phyloP scores from a whole-genome alignment of 2,329 filamentous ascomycete genomes.

The Ramularia endophylla region DNA sequence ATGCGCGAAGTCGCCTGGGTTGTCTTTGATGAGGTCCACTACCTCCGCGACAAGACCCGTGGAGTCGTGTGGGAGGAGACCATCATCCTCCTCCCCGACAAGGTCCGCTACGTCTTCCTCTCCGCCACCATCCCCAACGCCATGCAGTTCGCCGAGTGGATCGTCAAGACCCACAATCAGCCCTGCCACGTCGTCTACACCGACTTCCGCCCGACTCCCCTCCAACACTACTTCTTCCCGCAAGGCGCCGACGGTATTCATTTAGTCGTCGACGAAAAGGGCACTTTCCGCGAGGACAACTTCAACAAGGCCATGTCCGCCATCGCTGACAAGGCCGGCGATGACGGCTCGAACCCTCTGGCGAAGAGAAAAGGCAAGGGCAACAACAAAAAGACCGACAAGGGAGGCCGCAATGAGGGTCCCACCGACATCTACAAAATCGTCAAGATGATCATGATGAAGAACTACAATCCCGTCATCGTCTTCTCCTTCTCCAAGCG shows the following conservation, averaged over 20 bases:
- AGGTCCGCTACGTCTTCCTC: slow-evolving; percentile 97
- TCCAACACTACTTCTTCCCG: slow-evolving; percentile 98
- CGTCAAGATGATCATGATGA: slow-evolving; percentile 97
- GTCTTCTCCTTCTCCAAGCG: slow-evolving; percentile 99
- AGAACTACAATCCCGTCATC: slow-evolving; percentile 95
- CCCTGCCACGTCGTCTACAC: slow-evolving; percentile 99
- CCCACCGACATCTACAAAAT: slow-evolving; percentile 92
- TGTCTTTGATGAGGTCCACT: slow-evolving; percentile 97
- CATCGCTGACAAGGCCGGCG: slow-evolving; percentile 81
- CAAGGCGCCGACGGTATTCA: slow-evolving; percentile 88
- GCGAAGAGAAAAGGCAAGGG: slow-evolving; percentile 80
- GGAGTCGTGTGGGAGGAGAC: slow-evolving; percentile 99
- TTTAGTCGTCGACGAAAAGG: slow-evolving; percentile 93
- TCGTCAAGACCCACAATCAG: slow-evolving; percentile 94
- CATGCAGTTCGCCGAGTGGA: slow-evolving; percentile 99
- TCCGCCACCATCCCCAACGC: slow-evolving; percentile 98
- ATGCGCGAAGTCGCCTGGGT: slow-evolving; percentile 99
- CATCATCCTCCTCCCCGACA: slow-evolving; percentile 94
- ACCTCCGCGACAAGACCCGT: slow-evolving; percentile 86
- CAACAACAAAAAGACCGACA: slow-evolving; percentile 87
- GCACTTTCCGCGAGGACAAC: slow-evolving; percentile 91
- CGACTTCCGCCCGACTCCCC: slow-evolving; percentile 90
- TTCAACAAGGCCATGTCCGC: slow-evolving; percentile 93
- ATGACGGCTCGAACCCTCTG: slow-evolving; percentile 71
- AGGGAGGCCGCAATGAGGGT: slow-evolving; percentile 67